These are phyloP conservation scores for Starmera dryadoides DNA, from an alignment of 805 yeast species.

Conservation along the genomic window DNA sequence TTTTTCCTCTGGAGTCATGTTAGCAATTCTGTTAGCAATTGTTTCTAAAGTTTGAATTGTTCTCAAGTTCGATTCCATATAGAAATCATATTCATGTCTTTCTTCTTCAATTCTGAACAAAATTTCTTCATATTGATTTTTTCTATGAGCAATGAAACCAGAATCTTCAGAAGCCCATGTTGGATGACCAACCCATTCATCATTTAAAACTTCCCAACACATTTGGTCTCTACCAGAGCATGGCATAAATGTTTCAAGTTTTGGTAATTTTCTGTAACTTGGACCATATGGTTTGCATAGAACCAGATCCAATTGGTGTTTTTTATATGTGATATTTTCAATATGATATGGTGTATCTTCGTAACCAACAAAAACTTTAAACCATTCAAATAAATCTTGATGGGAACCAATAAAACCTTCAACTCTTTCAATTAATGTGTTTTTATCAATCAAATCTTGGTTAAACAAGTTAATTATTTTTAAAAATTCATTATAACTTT, in stretches of 20 bases:
- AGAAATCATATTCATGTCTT: constrained; percentile 93
- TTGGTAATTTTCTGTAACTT: constrained; percentile 86
- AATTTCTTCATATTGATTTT: constrained; percentile 96
- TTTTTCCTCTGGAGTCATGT: constrained; percentile 88
- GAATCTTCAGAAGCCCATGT: constrained; percentile 99
- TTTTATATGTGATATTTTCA: constrained; percentile 80
- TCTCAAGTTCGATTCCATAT: constrained; percentile 90
- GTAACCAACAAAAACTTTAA: constrained; percentile 84
- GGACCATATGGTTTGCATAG: constrained; percentile 95
- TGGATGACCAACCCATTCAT: constrained; percentile 99
- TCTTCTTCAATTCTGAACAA: constrained; percentile 94
- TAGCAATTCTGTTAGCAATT: constrained; percentile 86
- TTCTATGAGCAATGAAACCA: constrained; percentile 97
- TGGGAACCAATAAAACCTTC: constrained; percentile 80
- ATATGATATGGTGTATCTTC: constrained; percentile 80
- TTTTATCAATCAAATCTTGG: constrained; percentile 83
- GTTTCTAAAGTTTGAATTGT: constrained; percentile 95
- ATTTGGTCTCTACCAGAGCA: constrained; percentile 97
- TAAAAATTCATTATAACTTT: constrained; percentile 85
- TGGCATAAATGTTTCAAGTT: constrained; percentile 92
- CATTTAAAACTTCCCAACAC: constrained; percentile 98
- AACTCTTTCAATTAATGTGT: constrained; percentile 73
- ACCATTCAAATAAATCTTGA: constrained; percentile 81
- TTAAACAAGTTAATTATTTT: constrained; percentile 83
- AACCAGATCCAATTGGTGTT: constrained; percentile 84